Percentiles rank a stretch among this genome's conserved stretches.
phyloP scores from a whole-genome alignment of 495 filamentous ascomycete species.

The Chaetomium fimeti region DNA sequence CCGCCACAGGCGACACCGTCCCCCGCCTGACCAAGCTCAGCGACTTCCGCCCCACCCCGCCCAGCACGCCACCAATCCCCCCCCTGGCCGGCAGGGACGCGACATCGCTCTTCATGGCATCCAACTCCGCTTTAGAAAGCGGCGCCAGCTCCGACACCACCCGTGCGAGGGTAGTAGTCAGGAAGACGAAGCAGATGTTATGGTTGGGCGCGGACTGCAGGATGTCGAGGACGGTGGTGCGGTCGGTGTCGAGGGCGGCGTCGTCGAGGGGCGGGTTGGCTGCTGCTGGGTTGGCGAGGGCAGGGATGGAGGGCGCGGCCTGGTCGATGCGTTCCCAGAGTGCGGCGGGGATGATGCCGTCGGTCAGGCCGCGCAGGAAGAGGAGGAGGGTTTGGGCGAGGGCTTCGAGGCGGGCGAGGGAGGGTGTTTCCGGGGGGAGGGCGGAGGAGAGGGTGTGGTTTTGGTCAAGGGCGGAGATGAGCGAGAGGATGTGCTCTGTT shows the following conservation, averaged over 20 bases:
- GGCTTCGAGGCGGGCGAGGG: constrained; percentile 66
- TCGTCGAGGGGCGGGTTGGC: constrained; percentile 25
- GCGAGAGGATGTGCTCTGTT: constrained; percentile 36
- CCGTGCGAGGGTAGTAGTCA: constrained; percentile 69
- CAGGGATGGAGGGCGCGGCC: constrained; percentile 32
- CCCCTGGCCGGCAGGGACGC: constrained; percentile 22
- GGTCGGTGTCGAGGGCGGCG: constrained; percentile 59
- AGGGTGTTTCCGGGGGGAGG: constrained; percentile 58
- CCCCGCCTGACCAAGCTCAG: constrained; percentile 40
- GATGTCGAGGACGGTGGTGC: constrained; percentile 67
- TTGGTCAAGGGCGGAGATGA: constrained; percentile 69
- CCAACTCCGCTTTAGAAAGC: constrained; percentile 40
- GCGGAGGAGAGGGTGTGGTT: constrained; percentile 56
- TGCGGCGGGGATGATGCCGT: constrained; percentile 66
- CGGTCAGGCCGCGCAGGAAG: constrained; percentile 69
- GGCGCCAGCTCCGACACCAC: constrained; percentile 50
- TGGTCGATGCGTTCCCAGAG: constrained; percentile 73
- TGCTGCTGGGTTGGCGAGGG: background rate
- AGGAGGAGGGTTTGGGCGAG: constrained; percentile 63
- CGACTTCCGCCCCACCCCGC: constrained; percentile 34
- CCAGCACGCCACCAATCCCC: constrained; percentile 31
- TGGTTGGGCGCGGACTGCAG: constrained; percentile 69
- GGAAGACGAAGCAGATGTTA: constrained; percentile 81
- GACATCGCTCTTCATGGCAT: constrained; percentile 13
- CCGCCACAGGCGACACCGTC: constrained; percentile 22